Percentiles rank a stretch among this genome's conserved stretches.
Conservation (phyloP, 2,329 filamentous ascomycete species). For the Didymella glomerata region DNA sequence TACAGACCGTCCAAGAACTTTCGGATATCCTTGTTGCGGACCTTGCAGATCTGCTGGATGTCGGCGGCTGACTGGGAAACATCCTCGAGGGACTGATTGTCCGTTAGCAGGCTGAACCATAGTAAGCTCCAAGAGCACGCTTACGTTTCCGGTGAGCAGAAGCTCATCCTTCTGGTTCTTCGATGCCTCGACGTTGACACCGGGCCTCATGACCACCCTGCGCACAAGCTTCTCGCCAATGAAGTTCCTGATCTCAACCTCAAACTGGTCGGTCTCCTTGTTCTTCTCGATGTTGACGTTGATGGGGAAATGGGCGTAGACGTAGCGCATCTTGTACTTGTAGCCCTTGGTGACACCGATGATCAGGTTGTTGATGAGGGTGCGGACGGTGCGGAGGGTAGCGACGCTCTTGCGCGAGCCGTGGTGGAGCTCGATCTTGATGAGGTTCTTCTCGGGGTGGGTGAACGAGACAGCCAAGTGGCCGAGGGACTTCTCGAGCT, state of each 20-base stretch:
- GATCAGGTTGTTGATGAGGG: slow-evolving; percentile 98
- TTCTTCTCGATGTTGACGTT: slow-evolving; percentile 99
- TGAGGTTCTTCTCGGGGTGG: slow-evolving; percentile 81
- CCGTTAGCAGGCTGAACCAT: slow-evolving; percentile 30
- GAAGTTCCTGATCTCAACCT: slow-evolving; percentile 93
- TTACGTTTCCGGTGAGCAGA: slow-evolving; percentile 81
- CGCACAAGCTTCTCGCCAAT: slow-evolving; percentile 95
- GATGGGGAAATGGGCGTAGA: slow-evolving; percentile 99
- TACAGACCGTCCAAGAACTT: slow-evolving; percentile 99
- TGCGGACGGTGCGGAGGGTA: slow-evolving; percentile 96
- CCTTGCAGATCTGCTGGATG: slow-evolving; percentile 99
- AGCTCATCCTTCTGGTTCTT: slow-evolving; percentile 98
- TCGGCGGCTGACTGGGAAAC: slow-evolving; percentile 98
- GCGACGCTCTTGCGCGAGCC: slow-evolving; percentile 97
- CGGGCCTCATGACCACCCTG: slow-evolving; percentile 84
- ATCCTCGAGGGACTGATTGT: slow-evolving; percentile 76
- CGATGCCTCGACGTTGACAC: slow-evolving; percentile 90
- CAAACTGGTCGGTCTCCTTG: slow-evolving; percentile 82
- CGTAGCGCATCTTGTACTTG: slow-evolving; percentile 99
- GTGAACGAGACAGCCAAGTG: slow-evolving; percentile 97
- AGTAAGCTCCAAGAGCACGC: slow-evolving; percentile 15
- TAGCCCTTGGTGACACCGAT: slow-evolving; percentile 98
- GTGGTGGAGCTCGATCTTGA: slow-evolving; percentile 99
- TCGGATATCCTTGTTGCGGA: slow-evolving; percentile 99
- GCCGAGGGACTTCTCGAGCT: slow-evolving; percentile 95